phyloP scores from a whole-genome alignment of 140 eudicot species.

The Stevia rebaudiana region DNA sequence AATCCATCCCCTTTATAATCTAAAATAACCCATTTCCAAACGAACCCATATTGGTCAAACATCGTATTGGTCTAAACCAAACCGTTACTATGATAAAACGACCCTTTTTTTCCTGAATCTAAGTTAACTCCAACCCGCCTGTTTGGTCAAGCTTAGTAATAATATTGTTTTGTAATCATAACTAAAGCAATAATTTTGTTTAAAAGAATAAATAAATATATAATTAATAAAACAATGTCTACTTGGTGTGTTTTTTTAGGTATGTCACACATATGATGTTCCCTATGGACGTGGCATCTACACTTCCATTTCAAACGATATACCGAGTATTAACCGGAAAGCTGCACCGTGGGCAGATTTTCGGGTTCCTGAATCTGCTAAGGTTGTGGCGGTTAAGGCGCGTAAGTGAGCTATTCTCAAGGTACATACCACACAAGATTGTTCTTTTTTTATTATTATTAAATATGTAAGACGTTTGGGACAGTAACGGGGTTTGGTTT shows the following conservation, averaged over 20 bases:
- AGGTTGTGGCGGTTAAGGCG: constrained; percentile 93
- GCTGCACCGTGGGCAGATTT: constrained; percentile 41
- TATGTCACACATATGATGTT: constrained; percentile 62
- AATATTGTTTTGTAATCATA: background rate
- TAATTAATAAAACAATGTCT: background rate
- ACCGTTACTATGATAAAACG: too few relatives aligned
- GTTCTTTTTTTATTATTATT: background rate
- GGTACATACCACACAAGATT: constrained; percentile 28
- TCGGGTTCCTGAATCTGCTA: constrained; percentile 81
- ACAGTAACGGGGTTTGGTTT: constrained; percentile 9
- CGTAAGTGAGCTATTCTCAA: constrained; percentile 80
- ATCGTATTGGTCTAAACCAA: background rate
- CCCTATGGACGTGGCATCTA: constrained; percentile 81
- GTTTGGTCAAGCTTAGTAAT: background rate
- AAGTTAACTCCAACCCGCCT: background rate
- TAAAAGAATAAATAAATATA: too few relatives aligned
- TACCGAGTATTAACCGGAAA: constrained; percentile 46
- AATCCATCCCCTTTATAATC: too few relatives aligned
- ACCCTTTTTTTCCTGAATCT: background rate
- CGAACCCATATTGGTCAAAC: background rate
- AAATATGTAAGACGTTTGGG: constrained; percentile 11
- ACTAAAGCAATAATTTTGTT: too few relatives aligned
- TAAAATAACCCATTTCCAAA: background rate
- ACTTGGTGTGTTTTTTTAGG: constrained; percentile 25
- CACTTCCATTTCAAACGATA: constrained; percentile 67